Base-by-base conservation (phyloP, 2,329 filamentous ascomycete genomes). In the Amauroascus verrucosus region DNA sequence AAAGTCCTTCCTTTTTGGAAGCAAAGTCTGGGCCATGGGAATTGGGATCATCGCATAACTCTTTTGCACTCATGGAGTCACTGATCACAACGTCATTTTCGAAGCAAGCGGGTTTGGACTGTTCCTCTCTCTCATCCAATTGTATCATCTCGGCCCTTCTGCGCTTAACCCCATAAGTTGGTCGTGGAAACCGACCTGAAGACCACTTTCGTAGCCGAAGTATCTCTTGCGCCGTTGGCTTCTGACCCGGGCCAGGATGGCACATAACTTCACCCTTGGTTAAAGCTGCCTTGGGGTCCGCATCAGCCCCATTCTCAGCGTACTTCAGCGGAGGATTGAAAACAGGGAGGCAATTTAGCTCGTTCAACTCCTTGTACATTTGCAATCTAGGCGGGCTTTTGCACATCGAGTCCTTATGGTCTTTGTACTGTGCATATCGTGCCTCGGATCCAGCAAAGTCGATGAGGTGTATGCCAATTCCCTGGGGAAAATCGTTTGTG, bases 281-380 rank as follows among this genome's bases (percentile, higher is more conserved):
- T 18, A 18, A 30, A 1, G 28, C 13, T 33, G 35, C 41, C 37
- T 61, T 55, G 14, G 57, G 45, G 28, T 59, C 58, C 14, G 44
- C 45, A 32, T 57, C 56, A 0, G 57, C 52, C 8, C 57, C 20
- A 37, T 58, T 62, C 48, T 0, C 51, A n/a, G 59, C 51, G 49
- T 65, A 64, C n/a, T 64, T 48, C 33, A 65, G 54, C 1, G 55
- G 54, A 14, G 62, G 62, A 20, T 63, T 51, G 57, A 64, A 66
- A 35, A 63, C 57, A 13, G 61, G 61, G 13, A 64, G 56, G 33
- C 47, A 44, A 11, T 57, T 54, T 32, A 63, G 58, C n/a, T 58
- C 59, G 5, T 51, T 58, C 33, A 59, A 43, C n/a, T 62, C 54
- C 30, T 54, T 56, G 26, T 51, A 51, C 8, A 43, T 11, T 9